Percentiles rank a stretch among this genome's conserved stretches.
These are phyloP conservation scores for Martensiomyces pterosporus DNA, from an alignment of 192 early-diverging fungal species.

Conservation along the genomic window DNA sequence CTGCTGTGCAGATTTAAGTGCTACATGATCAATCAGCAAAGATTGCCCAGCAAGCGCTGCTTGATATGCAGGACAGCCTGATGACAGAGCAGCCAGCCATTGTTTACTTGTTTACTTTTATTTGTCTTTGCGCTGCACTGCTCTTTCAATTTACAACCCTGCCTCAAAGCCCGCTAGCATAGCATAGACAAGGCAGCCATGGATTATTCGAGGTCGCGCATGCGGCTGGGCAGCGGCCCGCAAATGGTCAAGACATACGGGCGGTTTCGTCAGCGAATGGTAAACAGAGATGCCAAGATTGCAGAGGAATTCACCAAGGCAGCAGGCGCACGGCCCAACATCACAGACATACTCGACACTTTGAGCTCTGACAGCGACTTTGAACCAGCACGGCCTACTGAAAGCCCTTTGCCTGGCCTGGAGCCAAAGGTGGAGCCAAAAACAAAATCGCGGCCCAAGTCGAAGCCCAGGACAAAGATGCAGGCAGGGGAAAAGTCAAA, in stretches of 20 bases:
- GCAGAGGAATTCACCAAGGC: slow-evolving; percentile 39
- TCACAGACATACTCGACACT: slow-evolving; percentile 26
- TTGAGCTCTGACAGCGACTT: slow-evolving; percentile 45
- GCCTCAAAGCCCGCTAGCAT: no score
- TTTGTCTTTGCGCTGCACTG: no score
- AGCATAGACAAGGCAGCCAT: no score
- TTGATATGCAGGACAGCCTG: no score
- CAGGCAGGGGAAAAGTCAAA: no score
- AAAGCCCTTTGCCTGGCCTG: neutral
- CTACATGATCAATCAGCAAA: no score
- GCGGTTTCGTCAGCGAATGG: slow-evolving; percentile 35
- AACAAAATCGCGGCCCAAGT: neutral
- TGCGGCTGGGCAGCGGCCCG: slow-evolving; percentile 20
- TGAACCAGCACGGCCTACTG: slow-evolving; percentile 1
- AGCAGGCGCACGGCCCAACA: slow-evolving; percentile 18
- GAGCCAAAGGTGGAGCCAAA: slow-evolving; percentile 3
- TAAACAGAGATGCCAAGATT: slow-evolving; percentile 22
- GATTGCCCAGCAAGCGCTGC: no score
- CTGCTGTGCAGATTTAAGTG: no score
- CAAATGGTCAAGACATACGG: slow-evolving; percentile 49
- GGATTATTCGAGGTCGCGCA: slow-evolving; percentile 35
- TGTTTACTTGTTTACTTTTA: no score
- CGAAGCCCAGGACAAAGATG: neutral
- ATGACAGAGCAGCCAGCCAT: no score
- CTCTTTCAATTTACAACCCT: neutral